phyloP scores from a whole-genome alignment of 2,329 filamentous ascomycete genomes.

The Fusarium sp. region DNA sequence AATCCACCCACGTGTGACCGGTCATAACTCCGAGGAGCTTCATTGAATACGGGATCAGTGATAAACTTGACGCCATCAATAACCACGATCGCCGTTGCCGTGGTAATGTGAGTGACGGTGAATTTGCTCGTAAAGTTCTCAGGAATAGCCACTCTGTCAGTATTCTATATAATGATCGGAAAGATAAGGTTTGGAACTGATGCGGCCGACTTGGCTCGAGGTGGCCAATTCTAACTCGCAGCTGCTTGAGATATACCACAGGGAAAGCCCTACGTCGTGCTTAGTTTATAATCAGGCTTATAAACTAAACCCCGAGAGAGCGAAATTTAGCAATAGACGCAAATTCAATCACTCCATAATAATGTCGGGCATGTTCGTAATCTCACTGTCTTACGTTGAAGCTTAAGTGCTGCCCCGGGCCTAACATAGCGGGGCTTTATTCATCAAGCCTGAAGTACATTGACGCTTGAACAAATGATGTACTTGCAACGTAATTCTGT shows the following conservation, averaged over 20 bases:
- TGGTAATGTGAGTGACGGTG: not conserved
- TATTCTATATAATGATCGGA: no score
- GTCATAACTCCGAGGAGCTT: not conserved
- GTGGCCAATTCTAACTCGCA: not conserved
- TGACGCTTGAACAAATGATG: no score
- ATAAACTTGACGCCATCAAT: conserved; percentile 1
- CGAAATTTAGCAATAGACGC: no score
- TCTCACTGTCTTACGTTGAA: not conserved
- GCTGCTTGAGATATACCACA: not conserved
- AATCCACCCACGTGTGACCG: not conserved
- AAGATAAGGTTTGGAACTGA: no score
- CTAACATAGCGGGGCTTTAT: no score
- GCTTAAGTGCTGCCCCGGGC: no score
- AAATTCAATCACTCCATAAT: not conserved
- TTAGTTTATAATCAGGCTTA: not conserved
- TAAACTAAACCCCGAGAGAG: not conserved
- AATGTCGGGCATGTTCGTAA: not conserved
- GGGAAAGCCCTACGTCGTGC: not conserved
- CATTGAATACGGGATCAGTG: conserved; percentile 1
- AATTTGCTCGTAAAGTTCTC: not conserved
- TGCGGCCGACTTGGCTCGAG: rapidly evolving
- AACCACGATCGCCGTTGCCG: not conserved
- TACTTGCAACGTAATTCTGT: no score
- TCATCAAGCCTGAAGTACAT: no score
- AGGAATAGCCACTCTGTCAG: not conserved